Percentiles rank a stretch among this genome's conserved stretches.
Conservation (phyloP, 176 grass and related monocot genomes). For the Chloris gayana region DNA sequence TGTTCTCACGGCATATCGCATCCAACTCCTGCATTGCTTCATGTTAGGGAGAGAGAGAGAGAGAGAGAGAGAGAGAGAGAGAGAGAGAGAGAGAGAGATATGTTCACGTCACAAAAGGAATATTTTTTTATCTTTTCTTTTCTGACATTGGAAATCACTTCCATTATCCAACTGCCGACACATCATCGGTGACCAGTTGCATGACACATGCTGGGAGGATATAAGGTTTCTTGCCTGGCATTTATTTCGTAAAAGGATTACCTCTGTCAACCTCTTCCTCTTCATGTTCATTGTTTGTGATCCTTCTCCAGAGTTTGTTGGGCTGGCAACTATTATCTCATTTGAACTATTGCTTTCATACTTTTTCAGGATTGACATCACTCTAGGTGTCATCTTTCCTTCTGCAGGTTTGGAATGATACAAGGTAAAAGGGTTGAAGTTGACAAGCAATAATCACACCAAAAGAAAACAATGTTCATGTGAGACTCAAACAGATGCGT, state of each 20-base stretch:
- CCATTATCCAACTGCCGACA: no score
- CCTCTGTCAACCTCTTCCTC: slow-evolving; percentile 56
- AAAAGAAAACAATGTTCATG: not conserved
- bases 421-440: not conserved
- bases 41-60: slow-evolving; percentile 10
- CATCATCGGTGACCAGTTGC: no score
- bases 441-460: slow-evolving; percentile 15
- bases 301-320: slow-evolving; percentile 33
- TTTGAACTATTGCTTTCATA: slow-evolving; percentile 29
- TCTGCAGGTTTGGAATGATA: slow-evolving; percentile 40
- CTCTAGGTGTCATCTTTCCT: slow-evolving; percentile 37
- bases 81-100: no score
- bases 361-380: slow-evolving; percentile 37
- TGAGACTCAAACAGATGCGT: no score
- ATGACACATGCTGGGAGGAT: no score
- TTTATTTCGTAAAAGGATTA: slow-evolving; percentile 33
- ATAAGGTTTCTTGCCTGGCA: slow-evolving; percentile 44
- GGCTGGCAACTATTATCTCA: slow-evolving; percentile 15
- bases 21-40: slow-evolving; percentile 51
- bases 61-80: no score
- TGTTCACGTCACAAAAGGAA: not conserved
- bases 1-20: slow-evolving; percentile 38
- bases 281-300: slow-evolving; percentile 26
- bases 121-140: not conserved
- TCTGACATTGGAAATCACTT: no score